These are phyloP conservation scores for Rubia yunnanensis DNA, from an alignment of 257 asterid genomes.

Conservation along the genomic window DNA sequence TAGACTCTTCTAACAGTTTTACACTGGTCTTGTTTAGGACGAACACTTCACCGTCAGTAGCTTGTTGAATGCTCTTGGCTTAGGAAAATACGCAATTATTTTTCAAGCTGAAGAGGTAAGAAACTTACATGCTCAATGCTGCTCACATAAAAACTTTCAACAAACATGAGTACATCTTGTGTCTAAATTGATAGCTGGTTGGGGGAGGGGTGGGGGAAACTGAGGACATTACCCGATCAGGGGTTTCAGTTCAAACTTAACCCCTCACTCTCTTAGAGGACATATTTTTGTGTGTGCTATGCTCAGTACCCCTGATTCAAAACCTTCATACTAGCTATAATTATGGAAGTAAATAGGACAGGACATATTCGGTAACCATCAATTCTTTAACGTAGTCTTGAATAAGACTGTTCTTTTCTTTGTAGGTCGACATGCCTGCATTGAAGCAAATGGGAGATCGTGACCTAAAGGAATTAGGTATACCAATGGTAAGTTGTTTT, in stretches of 20 bases:
- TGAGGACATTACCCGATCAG: background rate
- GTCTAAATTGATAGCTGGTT: background rate
- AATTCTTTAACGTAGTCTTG: background rate
- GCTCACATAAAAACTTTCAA: background rate
- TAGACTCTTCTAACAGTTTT: background rate
- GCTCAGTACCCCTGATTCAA: background rate
- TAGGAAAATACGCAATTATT: constrained; percentile 52
- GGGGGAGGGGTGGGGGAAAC: background rate
- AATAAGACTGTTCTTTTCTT: constrained; percentile 5
- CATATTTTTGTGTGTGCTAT: background rate
- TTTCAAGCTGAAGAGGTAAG: constrained; percentile 80
- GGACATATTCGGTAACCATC: background rate
- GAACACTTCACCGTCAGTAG: constrained; percentile 40
- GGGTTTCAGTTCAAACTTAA: background rate
- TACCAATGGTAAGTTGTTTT: constrained; percentile 53
- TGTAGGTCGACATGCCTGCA: constrained; percentile 66
- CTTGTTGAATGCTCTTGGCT: constrained; percentile 51
- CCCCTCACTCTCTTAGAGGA: background rate
- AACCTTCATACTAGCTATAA: background rate
- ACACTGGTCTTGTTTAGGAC: constrained; percentile 28
- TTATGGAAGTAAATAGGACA: background rate
- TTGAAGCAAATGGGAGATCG: constrained; percentile 66
- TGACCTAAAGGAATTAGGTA: constrained; percentile 68
- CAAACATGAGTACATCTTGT: background rate
- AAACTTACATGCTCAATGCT: background rate